phyloP scores from a whole-genome alignment of 2,329 filamentous ascomycete genomes.

The Sporothrix sp. region DNA sequence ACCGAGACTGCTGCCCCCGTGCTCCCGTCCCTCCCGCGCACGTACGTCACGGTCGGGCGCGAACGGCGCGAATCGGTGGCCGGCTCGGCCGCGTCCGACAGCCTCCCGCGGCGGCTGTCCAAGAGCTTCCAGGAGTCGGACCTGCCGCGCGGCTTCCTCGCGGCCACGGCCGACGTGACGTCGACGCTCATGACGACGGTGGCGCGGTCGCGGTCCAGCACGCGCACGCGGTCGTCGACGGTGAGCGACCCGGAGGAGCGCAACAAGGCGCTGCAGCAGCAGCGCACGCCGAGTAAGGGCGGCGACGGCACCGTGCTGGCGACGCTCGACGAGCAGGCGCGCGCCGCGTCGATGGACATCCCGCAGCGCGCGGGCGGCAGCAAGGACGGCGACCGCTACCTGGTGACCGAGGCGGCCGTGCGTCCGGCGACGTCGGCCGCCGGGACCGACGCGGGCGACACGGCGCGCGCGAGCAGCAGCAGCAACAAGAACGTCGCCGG shows the following conservation, averaged over 20 bases:
- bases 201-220: slow-evolving; percentile 11
- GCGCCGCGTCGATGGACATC: too few species aligned
- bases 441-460: background rate
- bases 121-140: slow-evolving; percentile 35
- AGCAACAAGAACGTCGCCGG: background rate
- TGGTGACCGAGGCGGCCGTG: background rate
- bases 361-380: too few species aligned
- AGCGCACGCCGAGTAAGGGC: background rate
- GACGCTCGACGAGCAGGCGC: slow-evolving; percentile 10
- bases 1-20: too few species aligned
- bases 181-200: slow-evolving; percentile 28
- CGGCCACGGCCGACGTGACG: slow-evolving; percentile 37
- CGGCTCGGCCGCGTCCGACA: slow-evolving; percentile 6
- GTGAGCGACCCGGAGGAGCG: slow-evolving; percentile 9
- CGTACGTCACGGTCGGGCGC: slow-evolving; percentile 3
- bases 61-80: slow-evolving; percentile 16
- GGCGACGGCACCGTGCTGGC: slow-evolving; percentile 2
- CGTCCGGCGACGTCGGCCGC: slow-evolving; percentile 3
- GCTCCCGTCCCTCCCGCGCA: background rate
- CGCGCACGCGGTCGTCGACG: slow-evolving; percentile 11
- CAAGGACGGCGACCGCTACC: background rate
- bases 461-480: background rate
- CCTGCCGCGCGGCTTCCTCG: slow-evolving; percentile 37
- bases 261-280: background rate
- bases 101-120: slow-evolving; percentile 16